Percentiles rank a stretch among this genome's conserved stretches.
phyloP scores from a whole-genome alignment of 805 yeast species.

The Cyberlindnera mrakii region DNA sequence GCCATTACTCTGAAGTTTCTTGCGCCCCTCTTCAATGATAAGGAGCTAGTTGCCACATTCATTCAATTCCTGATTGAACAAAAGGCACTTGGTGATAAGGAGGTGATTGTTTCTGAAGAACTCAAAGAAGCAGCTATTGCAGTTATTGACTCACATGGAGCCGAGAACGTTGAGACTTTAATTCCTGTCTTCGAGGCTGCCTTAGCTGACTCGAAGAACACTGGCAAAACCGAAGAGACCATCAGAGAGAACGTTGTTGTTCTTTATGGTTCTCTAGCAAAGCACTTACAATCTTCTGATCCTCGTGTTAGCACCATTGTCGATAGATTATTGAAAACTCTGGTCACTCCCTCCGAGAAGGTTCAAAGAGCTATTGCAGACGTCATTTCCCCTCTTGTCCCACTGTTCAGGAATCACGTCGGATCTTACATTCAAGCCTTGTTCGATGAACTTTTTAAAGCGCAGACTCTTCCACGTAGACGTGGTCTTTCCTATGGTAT shows the following conservation, averaged over 20 bases:
- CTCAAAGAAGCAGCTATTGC: conserved; percentile 85
- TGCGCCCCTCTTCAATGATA: conserved; percentile 32
- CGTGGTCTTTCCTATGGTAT: conserved; percentile 96
- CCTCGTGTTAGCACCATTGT: conserved; percentile 59
- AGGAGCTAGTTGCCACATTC: conserved; percentile 41
- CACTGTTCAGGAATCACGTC: conserved; percentile 44
- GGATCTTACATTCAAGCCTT: conserved; percentile 51
- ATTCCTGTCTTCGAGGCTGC: conserved; percentile 77
- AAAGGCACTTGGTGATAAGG: conserved; percentile 70
- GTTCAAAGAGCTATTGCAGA: conserved; percentile 86
- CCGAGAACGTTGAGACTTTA: conserved; percentile 58
- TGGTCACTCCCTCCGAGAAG: conserved; percentile 83
- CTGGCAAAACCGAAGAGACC: conserved; percentile 47
- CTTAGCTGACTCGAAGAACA: conserved; percentile 40
- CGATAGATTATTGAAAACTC: conserved; percentile 62
- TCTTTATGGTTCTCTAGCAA: conserved; percentile 85
- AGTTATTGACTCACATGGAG: conserved; percentile 63
- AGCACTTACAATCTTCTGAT: conserved; percentile 68
- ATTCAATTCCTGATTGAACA: conserved; percentile 57
- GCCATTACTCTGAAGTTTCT: conserved; percentile 64
- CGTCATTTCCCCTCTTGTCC: conserved; percentile 79
- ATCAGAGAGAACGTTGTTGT: conserved; percentile 79
- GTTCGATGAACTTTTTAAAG: conserved; percentile 53
- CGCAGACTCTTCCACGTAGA: conserved; percentile 41
- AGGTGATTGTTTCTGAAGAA: conserved; percentile 68